These are phyloP conservation scores for Arctostaphylos glauca DNA, from an alignment of 148 eudicot species.

Conservation along the genomic window DNA sequence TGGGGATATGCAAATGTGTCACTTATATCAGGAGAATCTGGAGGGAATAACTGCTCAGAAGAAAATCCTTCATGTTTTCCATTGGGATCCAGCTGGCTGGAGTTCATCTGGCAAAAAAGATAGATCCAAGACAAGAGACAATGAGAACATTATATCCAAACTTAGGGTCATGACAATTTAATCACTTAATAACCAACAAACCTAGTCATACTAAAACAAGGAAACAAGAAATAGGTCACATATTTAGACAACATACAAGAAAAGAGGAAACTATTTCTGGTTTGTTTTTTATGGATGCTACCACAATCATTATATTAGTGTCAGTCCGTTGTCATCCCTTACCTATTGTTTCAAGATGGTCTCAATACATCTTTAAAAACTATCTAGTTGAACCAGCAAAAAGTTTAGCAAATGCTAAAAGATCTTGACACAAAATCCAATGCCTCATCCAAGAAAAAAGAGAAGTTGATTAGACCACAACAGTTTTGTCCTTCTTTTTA, in stretches of 20 bases:
- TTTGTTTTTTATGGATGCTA: neutral
- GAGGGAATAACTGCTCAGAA: constrained; percentile 7
- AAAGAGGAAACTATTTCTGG: neutral
- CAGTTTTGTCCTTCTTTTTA: neutral
- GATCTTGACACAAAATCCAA: neutral
- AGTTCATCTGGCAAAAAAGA: constrained; percentile 25
- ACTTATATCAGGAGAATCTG: constrained; percentile 16
- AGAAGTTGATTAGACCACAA: neutral
- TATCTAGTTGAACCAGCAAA: neutral
- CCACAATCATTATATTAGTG: neutral
- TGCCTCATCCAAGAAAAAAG: neutral
- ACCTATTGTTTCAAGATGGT: neutral
- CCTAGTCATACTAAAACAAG: neutral
- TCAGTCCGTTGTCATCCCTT: neutral
- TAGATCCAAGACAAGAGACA: constrained; percentile 16
- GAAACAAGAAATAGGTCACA: neutral
- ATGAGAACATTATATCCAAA: neutral
- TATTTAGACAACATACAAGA: neutral
- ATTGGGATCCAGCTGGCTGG: constrained; percentile 1
- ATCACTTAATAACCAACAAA: neutral
- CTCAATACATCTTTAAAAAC: neutral
- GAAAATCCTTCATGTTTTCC: constrained; percentile 17
- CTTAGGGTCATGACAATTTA: neutral
- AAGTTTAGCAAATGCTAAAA: neutral
- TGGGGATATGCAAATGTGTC: constrained; percentile 19